These are phyloP conservation scores for Monilinia fructigena DNA, from an alignment of 2,329 filamentous ascomycete species.

Conservation along the genomic window DNA sequence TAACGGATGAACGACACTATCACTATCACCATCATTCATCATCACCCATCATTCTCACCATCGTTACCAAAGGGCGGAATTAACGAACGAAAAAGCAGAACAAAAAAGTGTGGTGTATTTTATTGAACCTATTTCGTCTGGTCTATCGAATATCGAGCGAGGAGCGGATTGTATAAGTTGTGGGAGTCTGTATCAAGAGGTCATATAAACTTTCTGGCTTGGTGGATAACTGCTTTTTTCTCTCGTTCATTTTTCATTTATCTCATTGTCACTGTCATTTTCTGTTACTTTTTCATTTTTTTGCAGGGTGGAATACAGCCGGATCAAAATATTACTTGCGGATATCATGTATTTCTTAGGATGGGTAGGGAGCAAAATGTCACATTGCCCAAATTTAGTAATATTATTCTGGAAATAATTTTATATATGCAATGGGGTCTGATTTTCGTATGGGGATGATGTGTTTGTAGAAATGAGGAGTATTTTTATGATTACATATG, in stretches of 20 bases:
- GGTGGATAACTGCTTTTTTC: background rate
- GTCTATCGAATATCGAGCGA: background rate
- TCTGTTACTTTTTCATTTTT: background rate
- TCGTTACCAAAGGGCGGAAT: background rate
- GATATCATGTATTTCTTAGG: constrained; percentile 14
- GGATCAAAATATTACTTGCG: background rate
- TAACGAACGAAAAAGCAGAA: background rate
- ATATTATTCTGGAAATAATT: background rate
- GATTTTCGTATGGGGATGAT: too few relatives aligned
- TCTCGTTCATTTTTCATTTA: too few relatives aligned
- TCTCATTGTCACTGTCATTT: background rate
- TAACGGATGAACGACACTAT: background rate
- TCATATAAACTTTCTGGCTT: too few relatives aligned
- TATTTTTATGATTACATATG: background rate
- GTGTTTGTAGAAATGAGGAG: background rate
- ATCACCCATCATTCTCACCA: background rate
- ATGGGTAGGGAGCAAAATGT: background rate
- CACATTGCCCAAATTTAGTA: background rate
- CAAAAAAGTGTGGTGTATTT: background rate
- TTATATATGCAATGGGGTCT: background rate
- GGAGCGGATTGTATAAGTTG: background rate
- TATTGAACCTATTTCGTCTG: background rate
- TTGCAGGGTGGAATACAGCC: background rate
- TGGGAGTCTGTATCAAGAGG: too few relatives aligned
- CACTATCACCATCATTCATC: background rate